These are phyloP conservation scores for Debaryomycetaceae sp. DNA, from an alignment of 1,139 yeast genomes.

Conservation along the genomic window DNA sequence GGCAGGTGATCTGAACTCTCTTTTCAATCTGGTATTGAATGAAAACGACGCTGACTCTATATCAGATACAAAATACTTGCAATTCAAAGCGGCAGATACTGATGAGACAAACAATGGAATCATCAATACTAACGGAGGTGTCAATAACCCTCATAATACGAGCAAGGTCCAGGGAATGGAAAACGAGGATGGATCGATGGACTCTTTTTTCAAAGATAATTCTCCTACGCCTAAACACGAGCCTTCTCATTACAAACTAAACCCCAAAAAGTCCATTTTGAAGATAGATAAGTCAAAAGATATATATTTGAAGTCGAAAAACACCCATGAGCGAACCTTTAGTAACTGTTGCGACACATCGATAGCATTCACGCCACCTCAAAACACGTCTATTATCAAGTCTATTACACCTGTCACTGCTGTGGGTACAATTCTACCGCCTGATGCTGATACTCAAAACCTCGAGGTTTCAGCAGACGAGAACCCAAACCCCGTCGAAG, in stretches of 20 bases:
- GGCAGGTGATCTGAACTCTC: conserved; percentile 1
- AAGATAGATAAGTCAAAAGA: conserved; percentile 14
- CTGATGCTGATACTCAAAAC: too few relatives aligned
- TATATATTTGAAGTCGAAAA: too few relatives aligned
- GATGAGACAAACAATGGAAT: too few relatives aligned
- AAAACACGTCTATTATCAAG: background rate
- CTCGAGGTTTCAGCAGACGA: too few relatives aligned
- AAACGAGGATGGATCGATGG: background rate
- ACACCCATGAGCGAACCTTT: background rate
- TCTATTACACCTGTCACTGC: background rate
- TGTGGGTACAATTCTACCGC: background rate
- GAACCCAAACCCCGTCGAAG: background rate
- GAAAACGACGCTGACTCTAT: background rate
- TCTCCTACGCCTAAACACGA: conserved; percentile 45
- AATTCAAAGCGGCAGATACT: background rate
- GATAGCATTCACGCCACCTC: background rate
- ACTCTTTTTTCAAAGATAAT: background rate
- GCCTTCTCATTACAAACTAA: conserved; percentile 42
- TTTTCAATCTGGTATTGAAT: background rate
- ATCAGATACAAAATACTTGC: background rate
- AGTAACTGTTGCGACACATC: background rate
- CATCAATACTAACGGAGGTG: background rate
- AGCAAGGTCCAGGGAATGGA: background rate
- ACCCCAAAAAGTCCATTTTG: conserved; percentile 42
- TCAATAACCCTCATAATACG: background rate